phyloP scores from a whole-genome alignment of 192 early-diverging fungal genomes.

The Obelidium mucronatum region DNA sequence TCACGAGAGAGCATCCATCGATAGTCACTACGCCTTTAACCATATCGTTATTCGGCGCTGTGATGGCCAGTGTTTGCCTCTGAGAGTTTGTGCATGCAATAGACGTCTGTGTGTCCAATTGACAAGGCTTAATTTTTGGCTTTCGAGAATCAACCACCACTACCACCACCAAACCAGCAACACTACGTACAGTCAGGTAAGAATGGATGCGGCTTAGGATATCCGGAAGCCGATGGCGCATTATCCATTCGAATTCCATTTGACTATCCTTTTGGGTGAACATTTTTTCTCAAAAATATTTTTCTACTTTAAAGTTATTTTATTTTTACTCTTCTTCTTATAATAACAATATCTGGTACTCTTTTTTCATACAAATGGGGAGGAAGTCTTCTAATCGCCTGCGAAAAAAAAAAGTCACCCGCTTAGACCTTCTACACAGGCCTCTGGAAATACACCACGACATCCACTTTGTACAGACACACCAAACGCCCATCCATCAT shows the following conservation, averaged over 20 bases:
- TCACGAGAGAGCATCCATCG: conserved; percentile 39
- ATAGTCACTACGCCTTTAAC: conserved; percentile 50
- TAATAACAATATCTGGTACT: too few relatives aligned
- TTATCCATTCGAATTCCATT: not conserved
- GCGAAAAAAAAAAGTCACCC: too few relatives aligned
- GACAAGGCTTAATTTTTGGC: not conserved
- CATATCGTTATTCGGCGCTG: conserved; percentile 40
- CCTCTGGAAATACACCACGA: too few relatives aligned
- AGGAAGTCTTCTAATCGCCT: too few relatives aligned
- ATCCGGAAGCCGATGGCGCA: not conserved
- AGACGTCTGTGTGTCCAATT: too few relatives aligned
- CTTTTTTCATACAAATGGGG: too few relatives aligned
- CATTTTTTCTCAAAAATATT: not conserved
- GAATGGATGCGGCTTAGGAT: not conserved
- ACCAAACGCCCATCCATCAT: conserved; percentile 49
- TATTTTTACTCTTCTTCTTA: too few relatives aligned
- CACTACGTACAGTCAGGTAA: not conserved
- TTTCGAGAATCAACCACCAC: not conserved
- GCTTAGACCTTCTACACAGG: too few relatives aligned
- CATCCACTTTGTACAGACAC: not conserved
- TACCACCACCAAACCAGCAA: not conserved
- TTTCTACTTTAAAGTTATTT: too few relatives aligned
- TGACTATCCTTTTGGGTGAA: not conserved
- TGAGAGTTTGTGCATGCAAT: not conserved
- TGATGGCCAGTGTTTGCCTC: conserved; percentile 39